phyloP scores from a whole-genome alignment of 2,329 filamentous ascomycete genomes.

The Pyricularia sp. region DNA sequence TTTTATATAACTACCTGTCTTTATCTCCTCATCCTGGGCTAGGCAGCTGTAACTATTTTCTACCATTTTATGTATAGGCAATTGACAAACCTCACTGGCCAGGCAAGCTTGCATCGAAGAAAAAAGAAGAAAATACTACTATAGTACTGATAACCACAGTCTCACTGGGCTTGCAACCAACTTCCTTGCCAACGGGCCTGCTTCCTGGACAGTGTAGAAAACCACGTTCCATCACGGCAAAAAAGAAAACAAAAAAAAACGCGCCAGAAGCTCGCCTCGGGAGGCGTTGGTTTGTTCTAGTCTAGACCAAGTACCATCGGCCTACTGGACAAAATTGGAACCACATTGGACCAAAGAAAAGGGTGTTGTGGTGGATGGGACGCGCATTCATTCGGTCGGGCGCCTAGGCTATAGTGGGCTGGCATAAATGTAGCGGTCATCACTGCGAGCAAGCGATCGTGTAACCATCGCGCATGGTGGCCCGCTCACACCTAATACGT shows the following conservation, averaged over 20 bases:
- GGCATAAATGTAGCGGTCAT: background rate
- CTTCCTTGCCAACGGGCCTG: background rate
- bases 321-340: background rate
- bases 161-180: background rate
- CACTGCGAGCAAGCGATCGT: background rate
- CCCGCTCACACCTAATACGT: background rate
- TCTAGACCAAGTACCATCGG: background rate
- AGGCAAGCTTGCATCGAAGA: background rate
- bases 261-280: background rate
- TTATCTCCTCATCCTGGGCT: background rate
- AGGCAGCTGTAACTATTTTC: background rate
- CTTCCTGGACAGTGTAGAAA: background rate
- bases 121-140: too few relatives aligned
- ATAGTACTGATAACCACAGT: too few relatives aligned
- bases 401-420: background rate
- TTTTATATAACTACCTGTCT: background rate
- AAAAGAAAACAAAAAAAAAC: background rate
- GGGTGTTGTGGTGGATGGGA: background rate
- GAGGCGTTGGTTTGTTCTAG: background rate
- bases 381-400: background rate
- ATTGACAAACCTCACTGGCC: background rate
- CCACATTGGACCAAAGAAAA: background rate
- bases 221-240: background rate
- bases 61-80: background rate
- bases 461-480: background rate